Percentiles rank a stretch among this genome's conserved stretches.
Conservation (phyloP, 164 flowering plant species). For the Umbilicus rupestris region DNA sequence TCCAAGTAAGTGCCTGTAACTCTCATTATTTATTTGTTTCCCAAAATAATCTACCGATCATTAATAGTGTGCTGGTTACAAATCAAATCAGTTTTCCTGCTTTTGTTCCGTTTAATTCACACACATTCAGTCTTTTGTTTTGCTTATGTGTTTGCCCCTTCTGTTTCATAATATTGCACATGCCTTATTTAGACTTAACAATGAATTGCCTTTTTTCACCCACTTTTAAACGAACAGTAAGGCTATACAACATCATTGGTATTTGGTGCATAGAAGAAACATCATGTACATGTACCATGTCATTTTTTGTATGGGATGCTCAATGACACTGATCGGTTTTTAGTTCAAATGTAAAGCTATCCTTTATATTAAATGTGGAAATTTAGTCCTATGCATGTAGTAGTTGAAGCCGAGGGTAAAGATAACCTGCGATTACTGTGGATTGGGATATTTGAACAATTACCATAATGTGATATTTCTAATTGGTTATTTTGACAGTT, state of each 20-base stretch:
- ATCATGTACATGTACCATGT: neutral
- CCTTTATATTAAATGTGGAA: neutral
- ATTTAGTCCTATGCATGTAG: neutral
- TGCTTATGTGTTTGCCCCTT: neutral
- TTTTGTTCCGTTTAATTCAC: too few relatives aligned
- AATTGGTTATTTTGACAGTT: too few relatives aligned
- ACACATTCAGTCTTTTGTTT: neutral
- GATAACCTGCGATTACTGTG: neutral
- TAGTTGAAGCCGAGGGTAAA: neutral
- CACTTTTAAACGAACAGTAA: neutral
- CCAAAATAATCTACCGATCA: neutral
- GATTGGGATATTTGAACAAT: too few relatives aligned
- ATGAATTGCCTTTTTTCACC: neutral
- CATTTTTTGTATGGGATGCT: neutral
- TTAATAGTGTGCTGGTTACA: neutral
- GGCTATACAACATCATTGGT: neutral
- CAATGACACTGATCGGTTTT: neutral
- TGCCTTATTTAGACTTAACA: neutral
- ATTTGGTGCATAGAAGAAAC: neutral
- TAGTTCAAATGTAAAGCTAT: neutral
- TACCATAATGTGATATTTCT: too few relatives aligned
- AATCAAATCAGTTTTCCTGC: neutral
- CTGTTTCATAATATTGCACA: neutral
- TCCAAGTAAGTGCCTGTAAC: slow-evolving; percentile 51
- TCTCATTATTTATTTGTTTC: neutral